A percentile compares a stretch with the other conserved stretches of the same genome.
Evolutionary conservation across 768 basidiomycete species (phyloP).

Genomic region (Amanita thiersii): DNA sequence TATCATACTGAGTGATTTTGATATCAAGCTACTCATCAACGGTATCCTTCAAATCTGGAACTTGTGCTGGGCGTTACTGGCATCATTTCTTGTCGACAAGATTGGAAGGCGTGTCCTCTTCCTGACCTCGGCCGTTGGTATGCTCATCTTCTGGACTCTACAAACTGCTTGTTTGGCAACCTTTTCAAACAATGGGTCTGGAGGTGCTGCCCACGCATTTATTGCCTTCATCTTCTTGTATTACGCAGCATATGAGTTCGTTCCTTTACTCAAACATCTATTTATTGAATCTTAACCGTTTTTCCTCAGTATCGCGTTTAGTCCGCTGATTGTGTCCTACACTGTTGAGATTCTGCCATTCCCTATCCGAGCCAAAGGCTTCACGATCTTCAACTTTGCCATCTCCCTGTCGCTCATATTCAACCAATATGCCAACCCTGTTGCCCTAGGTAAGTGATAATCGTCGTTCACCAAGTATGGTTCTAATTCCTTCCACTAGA

Average conservation of each 20-base stretch:
- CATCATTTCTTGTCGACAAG: slow-evolving; percentile 40
- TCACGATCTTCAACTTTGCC: slow-evolving; percentile 73
- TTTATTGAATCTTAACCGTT: slow-evolving; percentile 5
- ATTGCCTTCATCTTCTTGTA: slow-evolving; percentile 80
- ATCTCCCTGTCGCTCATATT: slow-evolving; percentile 79
- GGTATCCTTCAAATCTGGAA: slow-evolving; percentile 49
- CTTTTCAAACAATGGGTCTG: slow-evolving; percentile 34
- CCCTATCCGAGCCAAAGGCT: slow-evolving; percentile 78
- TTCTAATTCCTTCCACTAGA: slow-evolving; percentile 15
- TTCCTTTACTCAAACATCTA: slow-evolving; percentile 3
- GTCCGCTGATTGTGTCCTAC: slow-evolving; percentile 58
- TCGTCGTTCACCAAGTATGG: not conserved
- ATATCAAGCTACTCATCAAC: slow-evolving; percentile 37
- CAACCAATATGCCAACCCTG: slow-evolving; percentile 84
- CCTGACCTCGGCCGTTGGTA: slow-evolving; percentile 36
- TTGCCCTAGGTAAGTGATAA: slow-evolving; percentile 42
- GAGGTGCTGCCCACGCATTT: slow-evolving; percentile 55
- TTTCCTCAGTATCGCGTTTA: slow-evolving; percentile 1
- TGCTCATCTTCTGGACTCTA: slow-evolving; percentile 17
- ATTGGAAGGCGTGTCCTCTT: slow-evolving; percentile 43
- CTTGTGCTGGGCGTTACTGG: slow-evolving; percentile 42
- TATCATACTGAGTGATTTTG: slow-evolving; percentile 31
- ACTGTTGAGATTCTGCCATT: slow-evolving; percentile 86
- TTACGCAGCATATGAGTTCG: not conserved
- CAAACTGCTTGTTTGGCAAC: slow-evolving; percentile 62